Base-by-base conservation (phyloP, 805 yeast genomes). In the Hanseniaspora nectarophila region DNA sequence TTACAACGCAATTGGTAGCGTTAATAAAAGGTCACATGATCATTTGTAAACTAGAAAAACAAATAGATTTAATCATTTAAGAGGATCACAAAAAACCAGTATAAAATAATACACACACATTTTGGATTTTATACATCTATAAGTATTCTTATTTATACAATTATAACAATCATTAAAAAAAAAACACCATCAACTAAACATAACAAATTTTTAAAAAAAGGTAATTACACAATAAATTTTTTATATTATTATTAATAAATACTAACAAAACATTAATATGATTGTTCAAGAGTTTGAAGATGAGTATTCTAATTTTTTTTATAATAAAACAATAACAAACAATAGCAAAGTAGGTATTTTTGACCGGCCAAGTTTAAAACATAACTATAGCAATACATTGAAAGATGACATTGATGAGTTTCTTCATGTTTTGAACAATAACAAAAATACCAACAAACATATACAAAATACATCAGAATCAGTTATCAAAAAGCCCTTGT, bases 261-360 rank as follows among this genome's bases (percentile, higher is more conserved):
- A 16, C 6, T 12, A 33, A 35, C 16, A 35, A 8, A 35, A 35
- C 12, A 28, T 18, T 16, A n/a, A n/a, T n/a, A 42, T 42, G 45
- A 42, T 42, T 42, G 18, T 42, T 42, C 35, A 42, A 42, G 45
- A 42, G 34, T 28, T 28, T 28, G 45, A 42, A 28, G 45, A 42
- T 28, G 31, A 29, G 16, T 29, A 42, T 20, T 18, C 34, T 9
- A 42, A 26, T 16, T 29, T 29, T 28, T 42, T 42, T 29, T 42
- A 42, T 29, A 42, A 42, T 28, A 42, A 29, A 24, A 40, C 29
- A 37, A 37, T 21, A 21, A 37, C 40, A 40, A 29, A 42, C 34
- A 8, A 18, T 8, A 31, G 24, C 4, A 29, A 20, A 42, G 16
- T 23, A n/a, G 45, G 45, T 4, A 42, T 42, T 42, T 42, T 28